Evolutionary conservation across 805 yeast species (phyloP), one percentile per base, ranked within the genome.

Genomic region (Cyberlindnera mycetangii): DNA sequence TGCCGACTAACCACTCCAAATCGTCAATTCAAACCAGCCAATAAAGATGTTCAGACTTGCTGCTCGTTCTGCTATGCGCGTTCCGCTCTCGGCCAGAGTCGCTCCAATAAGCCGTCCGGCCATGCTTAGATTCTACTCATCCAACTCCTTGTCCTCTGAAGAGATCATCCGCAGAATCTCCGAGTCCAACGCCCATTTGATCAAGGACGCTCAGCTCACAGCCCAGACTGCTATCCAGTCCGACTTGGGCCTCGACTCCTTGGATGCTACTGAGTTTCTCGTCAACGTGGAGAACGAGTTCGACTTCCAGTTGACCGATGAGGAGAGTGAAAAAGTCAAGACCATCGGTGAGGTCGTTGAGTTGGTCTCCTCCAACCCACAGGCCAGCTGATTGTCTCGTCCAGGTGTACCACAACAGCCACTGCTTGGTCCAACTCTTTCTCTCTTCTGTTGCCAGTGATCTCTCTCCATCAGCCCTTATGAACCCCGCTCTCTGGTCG

Each of bases 221-320:
- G 58, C 70, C 32, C 59, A 62, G 44, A 64, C 74, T 32, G 57
- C 66, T 28, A 64, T 73, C 52, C 59, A 68, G 39, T 60, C 60
- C 42, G 95, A 87, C 60, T 76, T 87, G 55, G 92, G 90, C n/a
- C 77, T 87, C 63, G 99, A 92, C 68, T 87, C 96, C 9, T 76
- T 92, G 55, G 99, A 92, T 62, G 85, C 93, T 51, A 96, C 92
- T 51, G 99, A 92, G 72, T 90, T 93, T 44, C 77, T 93, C 58
- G 96, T 93, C 67, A 96, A 96, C 46, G 83, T 92, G 61, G 99
- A 92, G 74, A 97, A 90, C 75, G 90, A 83, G 65, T 83, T 83
- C 54, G 89, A 87, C 59, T 78, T 88, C 62, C 86, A 84, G 65
- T 80, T 87, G 62, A 89, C 95, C 30, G 96, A 89, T 71, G 81